phyloP scores from a whole-genome alignment of 139 green algal species.

The Coelastrella sp. region DNA sequence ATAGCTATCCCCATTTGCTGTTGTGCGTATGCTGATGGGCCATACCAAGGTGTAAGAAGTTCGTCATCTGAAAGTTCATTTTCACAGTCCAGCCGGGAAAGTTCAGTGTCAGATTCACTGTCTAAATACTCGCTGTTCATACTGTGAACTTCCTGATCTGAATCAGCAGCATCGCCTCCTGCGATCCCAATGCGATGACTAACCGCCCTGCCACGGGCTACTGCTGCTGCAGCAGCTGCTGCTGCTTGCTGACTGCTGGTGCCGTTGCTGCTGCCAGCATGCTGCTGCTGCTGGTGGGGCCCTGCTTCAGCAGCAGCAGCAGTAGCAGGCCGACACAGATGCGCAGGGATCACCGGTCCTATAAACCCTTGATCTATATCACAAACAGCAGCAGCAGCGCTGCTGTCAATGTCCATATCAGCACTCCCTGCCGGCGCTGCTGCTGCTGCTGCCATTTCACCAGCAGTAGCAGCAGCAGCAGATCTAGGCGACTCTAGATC shows the following conservation, averaged over 20 bases:
- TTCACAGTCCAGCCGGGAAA: not conserved
- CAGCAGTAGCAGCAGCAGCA: not conserved
- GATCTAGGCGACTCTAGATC: not conserved
- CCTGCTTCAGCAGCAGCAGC: constrained; percentile 10
- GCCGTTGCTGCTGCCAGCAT: not conserved
- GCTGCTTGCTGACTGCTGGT: not conserved
- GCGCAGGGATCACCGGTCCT: constrained; percentile 9
- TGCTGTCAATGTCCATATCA: not conserved
- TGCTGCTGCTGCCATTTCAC: constrained; percentile 1
- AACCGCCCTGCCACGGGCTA: not conserved
- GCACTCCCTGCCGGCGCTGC: constrained; percentile 10
- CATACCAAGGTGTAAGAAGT: constrained; percentile 28
- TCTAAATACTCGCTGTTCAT: constrained; percentile 5
- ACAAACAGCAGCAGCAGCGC: not conserved
- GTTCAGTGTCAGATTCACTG: constrained; percentile 9
- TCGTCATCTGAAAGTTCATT: not conserved
- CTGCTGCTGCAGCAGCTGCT: constrained; percentile 20
- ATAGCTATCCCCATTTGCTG: constrained; percentile 14
- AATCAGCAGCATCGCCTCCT: not conserved
- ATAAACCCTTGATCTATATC: not conserved
- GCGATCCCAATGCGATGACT: not conserved
- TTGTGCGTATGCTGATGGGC: not conserved
- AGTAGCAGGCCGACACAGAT: not conserved
- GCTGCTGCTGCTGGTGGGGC: constrained; percentile 9
- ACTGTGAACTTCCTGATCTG: not conserved